Percentiles rank a stretch among this genome's conserved stretches.
These are phyloP conservation scores for Neospermospora avenae DNA, from an alignment of 2,329 filamentous ascomycete species.

Conservation along the genomic window DNA sequence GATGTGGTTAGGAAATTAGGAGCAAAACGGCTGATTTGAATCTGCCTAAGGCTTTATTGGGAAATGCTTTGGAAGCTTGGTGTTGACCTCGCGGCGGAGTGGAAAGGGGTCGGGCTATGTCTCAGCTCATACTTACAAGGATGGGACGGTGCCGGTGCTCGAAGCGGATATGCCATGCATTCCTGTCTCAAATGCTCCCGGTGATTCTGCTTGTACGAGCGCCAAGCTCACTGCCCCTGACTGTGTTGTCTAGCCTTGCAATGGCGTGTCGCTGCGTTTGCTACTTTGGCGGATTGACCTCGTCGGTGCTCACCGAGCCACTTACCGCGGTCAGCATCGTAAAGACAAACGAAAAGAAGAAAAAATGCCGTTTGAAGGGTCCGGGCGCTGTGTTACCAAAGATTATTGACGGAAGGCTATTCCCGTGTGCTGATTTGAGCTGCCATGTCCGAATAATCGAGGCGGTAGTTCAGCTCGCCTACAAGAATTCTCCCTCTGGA, in stretches of 20 bases:
- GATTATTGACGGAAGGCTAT: not conserved
- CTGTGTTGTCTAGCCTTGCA: not conserved
- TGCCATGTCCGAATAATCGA: not conserved
- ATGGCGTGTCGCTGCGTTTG: not conserved
- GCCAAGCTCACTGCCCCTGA: not conserved
- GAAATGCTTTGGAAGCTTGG: not conserved
- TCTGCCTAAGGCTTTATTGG: not conserved
- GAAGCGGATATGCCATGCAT: not conserved
- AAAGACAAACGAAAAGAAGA: no score
- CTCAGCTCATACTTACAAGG: no score
- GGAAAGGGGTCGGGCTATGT: no score
- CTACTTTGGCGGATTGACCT: no score
- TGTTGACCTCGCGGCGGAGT: no score
- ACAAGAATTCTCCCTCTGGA: not conserved
- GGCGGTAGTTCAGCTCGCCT: not conserved
- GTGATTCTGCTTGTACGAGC: not conserved
- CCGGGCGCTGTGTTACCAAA: no score
- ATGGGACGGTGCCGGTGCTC: not conserved
- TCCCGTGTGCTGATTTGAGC: not conserved
- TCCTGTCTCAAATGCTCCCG: not conserved
- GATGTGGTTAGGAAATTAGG: not conserved
- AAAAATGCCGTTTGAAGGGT: no score
- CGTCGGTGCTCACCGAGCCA: no score
- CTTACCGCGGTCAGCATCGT: no score
- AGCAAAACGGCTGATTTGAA: not conserved